Evolutionary conservation across 345 rosid species (phyloP), one percentile per base, ranked within the genome.

Genomic region (Cardiospermum halicacabum): DNA sequence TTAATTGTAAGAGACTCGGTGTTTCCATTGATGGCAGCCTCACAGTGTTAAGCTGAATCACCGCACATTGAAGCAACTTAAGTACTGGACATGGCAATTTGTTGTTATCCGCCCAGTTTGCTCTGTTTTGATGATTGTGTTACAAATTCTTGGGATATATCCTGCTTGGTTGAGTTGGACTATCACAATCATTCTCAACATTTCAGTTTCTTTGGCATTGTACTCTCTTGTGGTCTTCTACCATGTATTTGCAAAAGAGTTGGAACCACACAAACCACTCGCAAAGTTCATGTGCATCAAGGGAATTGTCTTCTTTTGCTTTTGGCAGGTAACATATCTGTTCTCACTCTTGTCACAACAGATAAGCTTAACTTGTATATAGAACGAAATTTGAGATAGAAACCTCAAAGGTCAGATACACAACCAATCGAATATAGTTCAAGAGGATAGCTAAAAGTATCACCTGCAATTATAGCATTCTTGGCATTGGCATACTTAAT

Each of bases 81-180:
- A 91, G 72, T 72, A 84, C 48, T 94, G 99, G 97, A 94, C 99
- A 53, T 94, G 97, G 99, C 99, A 94, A 56, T 94, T 91, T 67
- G 97, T 91, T 2, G 62, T 84, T 64, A 82, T 94, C 60, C 85
- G 97, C 36, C 99, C 99, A 0, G 66, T 86, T 68, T 91, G 89
- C 69, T 94, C 97, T 15, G 32, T 86, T 69, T 72, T 91, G 85
- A 94, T 91, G 97, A 84, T 94, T 65, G 72, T 72, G 0, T 77
- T 89, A 16, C 97, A 89, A 56, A 22, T 77, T 70, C 77, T 91
- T 47, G 85, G 85, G 48, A 64, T 83, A 31, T 91, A 91, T 70
- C 96, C 99, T 9, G 68, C 83, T 49, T 94, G 99, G 99, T 60
- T 94, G 81, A 94, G 96, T 78, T 94, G 99, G 99, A 84, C 92